Conservation (phyloP, 805 yeast genomes). For the Hanseniaspora nectarophila region DNA sequence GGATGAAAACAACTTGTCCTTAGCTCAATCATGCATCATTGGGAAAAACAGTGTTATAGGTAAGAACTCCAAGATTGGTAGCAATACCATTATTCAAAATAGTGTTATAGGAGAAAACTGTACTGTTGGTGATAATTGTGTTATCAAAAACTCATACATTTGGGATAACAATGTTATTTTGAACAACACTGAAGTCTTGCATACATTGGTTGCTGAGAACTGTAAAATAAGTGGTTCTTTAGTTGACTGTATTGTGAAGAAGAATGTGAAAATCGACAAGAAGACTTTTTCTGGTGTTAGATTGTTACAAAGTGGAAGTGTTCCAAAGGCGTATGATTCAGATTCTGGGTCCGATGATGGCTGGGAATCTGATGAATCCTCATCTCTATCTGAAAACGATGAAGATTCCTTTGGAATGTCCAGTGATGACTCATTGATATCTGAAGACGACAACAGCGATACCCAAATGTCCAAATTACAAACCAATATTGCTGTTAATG, state of each 20-base stretch:
- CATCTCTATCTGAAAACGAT: constrained; percentile 19
- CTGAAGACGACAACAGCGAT: constrained; percentile 20
- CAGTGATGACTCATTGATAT: constrained; percentile 24
- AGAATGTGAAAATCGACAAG: constrained; percentile 50
- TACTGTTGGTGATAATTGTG: constrained; percentile 66
- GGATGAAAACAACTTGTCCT: constrained; percentile 63
- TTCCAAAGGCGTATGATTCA: constrained; percentile 10
- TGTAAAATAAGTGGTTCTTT: constrained; percentile 41
- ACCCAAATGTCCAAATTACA: constrained; percentile 13
- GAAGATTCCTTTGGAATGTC: constrained; percentile 17
- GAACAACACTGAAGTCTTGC: constrained; percentile 46
- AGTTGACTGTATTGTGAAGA: constrained; percentile 71
- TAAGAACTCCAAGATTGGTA: constrained; percentile 61
- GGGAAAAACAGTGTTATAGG: constrained; percentile 78
- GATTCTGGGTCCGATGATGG: constrained; percentile 12
- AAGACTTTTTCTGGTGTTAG: constrained; percentile 28
- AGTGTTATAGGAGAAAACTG: constrained; percentile 82
- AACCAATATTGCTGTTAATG: constrained; percentile 9
- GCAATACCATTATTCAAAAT: constrained; percentile 49
- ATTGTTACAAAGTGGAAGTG: not conserved
- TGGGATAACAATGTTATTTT: constrained; percentile 75
- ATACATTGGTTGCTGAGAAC: constrained; percentile 59
- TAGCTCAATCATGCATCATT: constrained; percentile 86
- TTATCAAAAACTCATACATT: constrained; percentile 61
- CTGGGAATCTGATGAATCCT: constrained; percentile 18